phyloP scores from a whole-genome alignment of 345 rosid species.

The Boechera retrofracta region DNA sequence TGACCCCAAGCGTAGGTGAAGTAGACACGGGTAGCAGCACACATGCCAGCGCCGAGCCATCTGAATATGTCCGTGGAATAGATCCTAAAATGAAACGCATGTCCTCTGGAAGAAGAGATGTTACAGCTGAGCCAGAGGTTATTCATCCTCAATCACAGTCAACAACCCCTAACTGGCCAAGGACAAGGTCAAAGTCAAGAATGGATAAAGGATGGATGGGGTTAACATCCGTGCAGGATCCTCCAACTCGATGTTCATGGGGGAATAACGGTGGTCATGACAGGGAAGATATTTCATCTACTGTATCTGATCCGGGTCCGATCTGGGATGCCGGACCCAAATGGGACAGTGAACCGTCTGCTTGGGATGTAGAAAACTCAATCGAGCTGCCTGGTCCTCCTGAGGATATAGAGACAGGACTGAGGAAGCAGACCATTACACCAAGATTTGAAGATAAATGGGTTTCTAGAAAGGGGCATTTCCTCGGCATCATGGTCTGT shows the following conservation, averaged over 20 bases:
- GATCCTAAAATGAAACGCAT: constrained; percentile 89
- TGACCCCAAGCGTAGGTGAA: constrained; percentile 88
- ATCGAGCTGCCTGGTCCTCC: constrained; percentile 89
- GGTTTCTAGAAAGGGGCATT: constrained; percentile 79
- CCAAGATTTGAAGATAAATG: constrained; percentile 75
- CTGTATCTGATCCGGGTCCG: constrained; percentile 97
- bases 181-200: constrained; percentile 95
- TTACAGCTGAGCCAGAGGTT: constrained; percentile 80
- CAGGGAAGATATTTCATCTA: constrained; percentile 93
- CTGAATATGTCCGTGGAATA: constrained; percentile 91
- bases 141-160: constrained; percentile 86
- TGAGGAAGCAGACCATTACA: constrained; percentile 53
- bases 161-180: constrained; percentile 91
- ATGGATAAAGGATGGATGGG: constrained; percentile 92
- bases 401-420: constrained; percentile 70
- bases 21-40: constrained; percentile 73
- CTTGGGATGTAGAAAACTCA: constrained; percentile 82
- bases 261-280: constrained; percentile 78
- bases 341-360: constrained; percentile 77
- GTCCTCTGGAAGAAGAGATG: constrained; percentile 79
- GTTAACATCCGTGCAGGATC: constrained; percentile 69
- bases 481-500: constrained; percentile 90
- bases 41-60: constrained; percentile 88
- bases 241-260: constrained; percentile 73
- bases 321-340: constrained; percentile 98